Evolutionary conservation across 2,329 filamentous ascomycete genomes (phyloP).

Genomic region (Aspergillus viridinutans): DNA sequence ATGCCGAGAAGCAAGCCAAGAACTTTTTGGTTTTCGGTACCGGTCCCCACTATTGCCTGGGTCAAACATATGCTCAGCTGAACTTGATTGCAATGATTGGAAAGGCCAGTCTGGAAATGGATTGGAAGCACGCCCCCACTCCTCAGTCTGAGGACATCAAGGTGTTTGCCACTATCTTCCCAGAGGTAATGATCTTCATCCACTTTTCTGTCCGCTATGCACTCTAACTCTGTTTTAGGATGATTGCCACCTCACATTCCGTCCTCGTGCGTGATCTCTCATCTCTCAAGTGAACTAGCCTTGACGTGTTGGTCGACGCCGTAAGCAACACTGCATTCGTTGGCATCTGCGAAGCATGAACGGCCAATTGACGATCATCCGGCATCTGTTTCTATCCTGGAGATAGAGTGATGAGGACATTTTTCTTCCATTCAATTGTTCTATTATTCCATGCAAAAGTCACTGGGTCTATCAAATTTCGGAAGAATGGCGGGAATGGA

Average conservation of each 20-base stretch:
- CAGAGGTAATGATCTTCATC: conserved; percentile 58
- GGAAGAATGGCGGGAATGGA: not conserved
- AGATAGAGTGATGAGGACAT: conserved; percentile 17
- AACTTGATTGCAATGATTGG: conserved; percentile 87
- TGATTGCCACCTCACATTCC: conserved; percentile 75
- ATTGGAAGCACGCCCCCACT: conserved; percentile 88
- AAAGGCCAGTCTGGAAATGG: conserved; percentile 78
- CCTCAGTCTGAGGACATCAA: conserved; percentile 87
- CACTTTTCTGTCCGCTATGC: conserved; percentile 5
- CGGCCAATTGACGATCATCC: conserved; percentile 7
- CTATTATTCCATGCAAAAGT: conserved; percentile 9
- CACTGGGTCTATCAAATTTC: not conserved
- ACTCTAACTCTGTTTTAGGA: conserved; percentile 53
- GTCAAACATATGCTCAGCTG: conserved; percentile 83
- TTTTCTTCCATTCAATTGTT: conserved; percentile 8
- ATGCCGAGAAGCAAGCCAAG: conserved; percentile 87
- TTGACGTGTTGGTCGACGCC: not conserved
- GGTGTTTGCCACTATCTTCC: conserved; percentile 98
- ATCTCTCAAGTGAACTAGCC: not conserved
- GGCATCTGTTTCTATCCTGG: conserved; percentile 21
- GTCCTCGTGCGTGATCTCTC: conserved; percentile 36
- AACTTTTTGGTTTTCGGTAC: conserved; percentile 97
- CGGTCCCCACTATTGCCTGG: conserved; percentile 93
- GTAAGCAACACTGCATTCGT: not conserved
- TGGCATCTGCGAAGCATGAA: not conserved